Base-by-base conservation (phyloP, 2,329 filamentous ascomycete species). In the Ceratocystis destructans region DNA sequence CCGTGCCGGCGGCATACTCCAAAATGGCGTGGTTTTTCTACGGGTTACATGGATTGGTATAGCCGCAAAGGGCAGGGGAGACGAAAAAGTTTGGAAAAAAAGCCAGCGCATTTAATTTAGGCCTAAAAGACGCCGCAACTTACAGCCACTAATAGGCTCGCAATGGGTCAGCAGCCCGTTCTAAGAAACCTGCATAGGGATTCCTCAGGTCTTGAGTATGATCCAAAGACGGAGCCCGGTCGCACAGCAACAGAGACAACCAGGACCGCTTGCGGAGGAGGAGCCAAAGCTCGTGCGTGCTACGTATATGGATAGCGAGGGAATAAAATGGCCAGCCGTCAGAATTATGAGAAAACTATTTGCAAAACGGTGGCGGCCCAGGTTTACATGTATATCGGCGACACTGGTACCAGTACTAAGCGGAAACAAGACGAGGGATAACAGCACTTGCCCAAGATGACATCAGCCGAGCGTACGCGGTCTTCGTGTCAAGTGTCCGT, bases 1-100 rank as follows among this genome's bases (percentile, higher is more conserved):
- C 59, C 31, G 44, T 15, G 64, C 64, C 64, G 64, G 22, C 64
- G 64, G 64, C 64, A 66, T 17, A 25, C 64, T 45, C 20, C 31
- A 66, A 48, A 57, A 62, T 33, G 37, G 53, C 53, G 28, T 57
- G 53, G 53, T 57, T 57, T 57, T 57, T 33, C 28, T 57, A 15
- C 15, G 25, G 5, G 33, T 57, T 57, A 31, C 25, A 31, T 57
- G 53, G 53, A n/a, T 57, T 57, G 3, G 15, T 28, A 25, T 6
- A 31, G 25, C 53, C 31, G 22, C 28, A 57, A 17, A 31, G 28
- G 8, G 8, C 22, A 57, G 53, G 22, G 53, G 53, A 57, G 53
- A 17, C 5, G 53, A 57, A 1, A n/a, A 31, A 31, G n/a, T 1
- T 20, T 20, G 22, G 46, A 22, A 53, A 28, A 28, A 25, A 53